Evolutionary conservation across 2,329 filamentous ascomycete genomes (phyloP).

Genomic region (Ascocoryne sarcoides): DNA sequence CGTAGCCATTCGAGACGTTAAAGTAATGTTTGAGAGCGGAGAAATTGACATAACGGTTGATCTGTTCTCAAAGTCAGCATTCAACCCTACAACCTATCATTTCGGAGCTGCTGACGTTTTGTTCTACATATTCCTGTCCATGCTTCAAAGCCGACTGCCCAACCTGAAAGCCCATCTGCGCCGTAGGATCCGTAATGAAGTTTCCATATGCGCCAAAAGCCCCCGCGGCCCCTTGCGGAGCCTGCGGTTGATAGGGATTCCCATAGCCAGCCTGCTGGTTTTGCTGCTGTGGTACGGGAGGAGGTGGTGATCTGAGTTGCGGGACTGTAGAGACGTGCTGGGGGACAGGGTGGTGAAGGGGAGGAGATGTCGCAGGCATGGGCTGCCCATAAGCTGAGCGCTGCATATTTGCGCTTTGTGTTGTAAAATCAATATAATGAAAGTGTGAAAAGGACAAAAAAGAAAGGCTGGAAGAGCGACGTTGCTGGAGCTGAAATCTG

Average conservation of each 20-base stretch:
- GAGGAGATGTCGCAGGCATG: conserved; percentile 64
- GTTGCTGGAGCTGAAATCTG: too few relatives aligned
- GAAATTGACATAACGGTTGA: conserved; percentile 82
- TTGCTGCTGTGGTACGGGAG: conserved; percentile 64
- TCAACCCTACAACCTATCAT: background rate
- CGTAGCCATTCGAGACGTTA: conserved; percentile 96
- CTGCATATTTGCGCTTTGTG: conserved; percentile 68
- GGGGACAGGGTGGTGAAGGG: conserved; percentile 91
- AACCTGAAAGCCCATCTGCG: conserved; percentile 90
- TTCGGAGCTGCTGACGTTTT: conserved; percentile 62
- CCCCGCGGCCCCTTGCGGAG: conserved; percentile 35
- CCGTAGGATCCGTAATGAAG: conserved; percentile 92
- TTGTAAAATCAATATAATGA: too few relatives aligned
- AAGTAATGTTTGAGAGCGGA: conserved; percentile 97
- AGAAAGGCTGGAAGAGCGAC: background rate
- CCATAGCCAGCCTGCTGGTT: conserved; percentile 48
- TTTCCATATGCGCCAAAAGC: conserved; percentile 70
- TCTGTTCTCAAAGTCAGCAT: conserved; percentile 33
- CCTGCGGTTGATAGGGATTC: conserved; percentile 64
- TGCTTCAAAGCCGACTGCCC: conserved; percentile 86
- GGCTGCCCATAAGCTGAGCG: conserved; percentile 71
- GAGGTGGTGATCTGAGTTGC: conserved; percentile 88
- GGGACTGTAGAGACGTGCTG: conserved; percentile 98
- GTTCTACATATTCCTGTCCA: conserved; percentile 89
- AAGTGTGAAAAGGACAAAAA: too few relatives aligned